Conservation (phyloP, 495 filamentous ascomycete species). For the Penicillium cosmopolitanum region DNA sequence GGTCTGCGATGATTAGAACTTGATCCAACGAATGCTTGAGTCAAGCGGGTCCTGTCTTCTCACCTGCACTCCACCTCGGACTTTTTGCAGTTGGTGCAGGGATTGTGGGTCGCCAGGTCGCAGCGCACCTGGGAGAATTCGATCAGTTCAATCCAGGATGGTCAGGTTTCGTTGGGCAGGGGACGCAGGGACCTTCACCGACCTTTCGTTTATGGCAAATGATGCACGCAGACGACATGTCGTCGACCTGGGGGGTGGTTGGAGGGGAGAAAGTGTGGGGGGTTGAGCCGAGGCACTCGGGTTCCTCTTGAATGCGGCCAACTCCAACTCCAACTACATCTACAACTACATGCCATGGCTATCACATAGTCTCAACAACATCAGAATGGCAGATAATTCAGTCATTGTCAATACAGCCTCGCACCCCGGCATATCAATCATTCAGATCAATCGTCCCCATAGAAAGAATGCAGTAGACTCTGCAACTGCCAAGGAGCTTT, state of each 20-base stretch:
- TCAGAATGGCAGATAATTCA: slow-evolving; percentile 13
- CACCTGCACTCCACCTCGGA: slow-evolving; percentile 34
- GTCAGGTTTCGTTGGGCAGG: neutral
- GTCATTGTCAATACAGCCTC: slow-evolving; percentile 21
- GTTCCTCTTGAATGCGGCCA: neutral
- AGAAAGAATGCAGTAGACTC: slow-evolving; percentile 46
- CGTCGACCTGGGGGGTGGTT: slow-evolving; percentile 12
- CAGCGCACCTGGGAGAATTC: slow-evolving; percentile 26
- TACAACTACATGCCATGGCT: neutral
- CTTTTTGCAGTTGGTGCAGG: slow-evolving; percentile 35
- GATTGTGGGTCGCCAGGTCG: slow-evolving; percentile 33
- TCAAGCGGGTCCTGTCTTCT: slow-evolving; percentile 7
- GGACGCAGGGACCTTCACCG: neutral
- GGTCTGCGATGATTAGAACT: slow-evolving; percentile 16
- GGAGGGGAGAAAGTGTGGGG: slow-evolving; percentile 23
- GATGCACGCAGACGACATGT: slow-evolving; percentile 35
- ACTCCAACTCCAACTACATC: neutral
- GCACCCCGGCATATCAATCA: slow-evolving; percentile 44
- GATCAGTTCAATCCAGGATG: neutral
- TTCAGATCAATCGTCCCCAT: slow-evolving; percentile 45
- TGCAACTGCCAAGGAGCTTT: slow-evolving; percentile 41
- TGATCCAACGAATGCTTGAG: neutral
- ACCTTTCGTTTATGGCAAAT: slow-evolving; percentile 39
- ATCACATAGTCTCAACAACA: neutral
- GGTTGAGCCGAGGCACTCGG: slow-evolving; percentile 20